These are phyloP conservation scores for Cylindricascospora bacillispora DNA, from an alignment of 1,139 yeast genomes.

Conservation along the genomic window DNA sequence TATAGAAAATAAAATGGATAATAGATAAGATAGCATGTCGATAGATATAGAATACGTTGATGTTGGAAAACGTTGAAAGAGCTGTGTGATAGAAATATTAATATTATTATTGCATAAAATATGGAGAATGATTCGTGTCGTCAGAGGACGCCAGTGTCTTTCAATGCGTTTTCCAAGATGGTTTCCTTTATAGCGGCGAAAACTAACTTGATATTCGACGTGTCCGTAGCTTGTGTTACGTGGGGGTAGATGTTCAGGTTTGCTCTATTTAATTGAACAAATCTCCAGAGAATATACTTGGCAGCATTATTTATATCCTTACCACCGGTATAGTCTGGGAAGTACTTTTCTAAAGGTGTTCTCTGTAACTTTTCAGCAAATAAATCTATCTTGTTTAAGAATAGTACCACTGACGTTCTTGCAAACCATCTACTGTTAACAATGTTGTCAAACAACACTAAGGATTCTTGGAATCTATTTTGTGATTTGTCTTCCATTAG, in stretches of 20 bases:
- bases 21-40: too few relatives aligned
- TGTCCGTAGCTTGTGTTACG: conserved; percentile 90
- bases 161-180: conserved; percentile 68
- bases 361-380: conserved; percentile 74
- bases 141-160: conserved; percentile 70
- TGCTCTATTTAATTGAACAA: conserved; percentile 73
- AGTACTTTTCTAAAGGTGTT: conserved; percentile 71
- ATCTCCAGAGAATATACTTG: conserved; percentile 83
- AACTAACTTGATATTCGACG: conserved; percentile 75
- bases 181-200: conserved; percentile 90
- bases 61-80: too few relatives aligned
- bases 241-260: conserved; percentile 79
- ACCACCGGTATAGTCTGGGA: conserved; percentile 88
- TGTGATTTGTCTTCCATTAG: conserved; percentile 67
- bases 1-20: too few relatives aligned
- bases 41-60: too few relatives aligned
- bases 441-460: conserved; percentile 77
- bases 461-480: conserved; percentile 75
- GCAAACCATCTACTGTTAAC: conserved; percentile 93
- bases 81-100: too few relatives aligned
- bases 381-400: conserved; percentile 79
- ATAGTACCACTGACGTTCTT: conserved; percentile 71
- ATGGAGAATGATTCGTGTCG: too few relatives aligned
- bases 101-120: too few relatives aligned
- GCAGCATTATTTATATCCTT: conserved; percentile 86